phyloP scores from a whole-genome alignment of 2,329 filamentous ascomycete species.

The Diaporthe velutina region DNA sequence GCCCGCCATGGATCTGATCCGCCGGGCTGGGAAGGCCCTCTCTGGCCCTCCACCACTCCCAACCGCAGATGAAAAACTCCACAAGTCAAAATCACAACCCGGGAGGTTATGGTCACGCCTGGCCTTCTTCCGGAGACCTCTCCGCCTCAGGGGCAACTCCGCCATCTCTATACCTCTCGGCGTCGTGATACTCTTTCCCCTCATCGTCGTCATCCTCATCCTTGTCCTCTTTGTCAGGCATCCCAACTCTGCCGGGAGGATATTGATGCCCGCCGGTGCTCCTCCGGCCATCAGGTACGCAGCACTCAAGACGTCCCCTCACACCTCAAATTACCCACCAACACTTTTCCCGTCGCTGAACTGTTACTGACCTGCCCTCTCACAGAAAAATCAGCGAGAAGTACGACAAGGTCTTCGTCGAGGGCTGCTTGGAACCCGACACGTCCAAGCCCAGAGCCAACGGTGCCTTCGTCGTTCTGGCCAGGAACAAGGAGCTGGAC shows the following conservation, averaged over 20 bases:
- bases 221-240: slow-evolving; percentile 90
- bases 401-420: slow-evolving; percentile 95
- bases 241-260: slow-evolving; percentile 83
- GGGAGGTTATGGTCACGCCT: slow-evolving; percentile 64
- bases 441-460: slow-evolving; percentile 86
- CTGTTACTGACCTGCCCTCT: not conserved
- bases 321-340: not conserved
- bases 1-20: slow-evolving; percentile 68
- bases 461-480: slow-evolving; percentile 94
- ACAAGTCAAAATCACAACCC: slow-evolving; percentile 35
- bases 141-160: slow-evolving; percentile 92
- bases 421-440: slow-evolving; percentile 87
- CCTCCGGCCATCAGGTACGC: slow-evolving; percentile 90
- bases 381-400: slow-evolving; percentile 94
- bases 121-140: slow-evolving; percentile 86
- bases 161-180: slow-evolving; percentile 93
- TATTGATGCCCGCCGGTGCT: slow-evolving; percentile 88
- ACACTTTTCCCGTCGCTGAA: not conserved
- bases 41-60: slow-evolving; percentile 59
- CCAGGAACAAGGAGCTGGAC: slow-evolving; percentile 95
- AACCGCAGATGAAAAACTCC: slow-evolving; percentile 63
- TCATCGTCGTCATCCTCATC: slow-evolving; percentile 91
- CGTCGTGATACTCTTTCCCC: slow-evolving; percentile 91
- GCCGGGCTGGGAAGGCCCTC: slow-evolving; percentile 66
- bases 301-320: not conserved